Base-by-base conservation (phyloP, 208 protist species). In the Histomonas meleagridis region DNA sequence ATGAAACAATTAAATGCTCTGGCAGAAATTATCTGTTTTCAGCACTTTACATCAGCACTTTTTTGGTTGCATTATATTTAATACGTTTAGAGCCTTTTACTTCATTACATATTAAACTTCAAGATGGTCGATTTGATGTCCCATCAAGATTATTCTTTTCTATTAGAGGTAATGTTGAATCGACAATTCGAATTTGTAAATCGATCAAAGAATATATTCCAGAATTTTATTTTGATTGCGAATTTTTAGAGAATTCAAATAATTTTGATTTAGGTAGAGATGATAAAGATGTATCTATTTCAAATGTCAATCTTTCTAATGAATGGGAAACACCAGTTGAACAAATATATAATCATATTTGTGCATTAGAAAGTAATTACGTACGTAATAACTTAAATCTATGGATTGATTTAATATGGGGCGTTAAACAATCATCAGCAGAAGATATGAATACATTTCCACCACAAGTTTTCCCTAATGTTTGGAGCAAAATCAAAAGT, bases 261-360 rank as follows among this genome's bases (percentile, higher is more conserved):
- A 1, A 23, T 32, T 86, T 95, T 4, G 48, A 93, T n/a, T 90
- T 95, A 38, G 93, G 93, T 48, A 35, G 18, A 32, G 60, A 51
- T 35, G 21, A 35, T 43, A 40, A 23, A 26, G 72, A 79, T 28
- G n/a, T 60, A n/a, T 0, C 10, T 38, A 81, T 94, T 35, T 91
- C 65, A 72, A 76, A 93, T 60, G 94, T 95, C 32, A 14, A 51
- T 62, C 90, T 95, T 40, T 93, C 94, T 40, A 92, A 90, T 49
- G 94, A 92, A 92, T 91, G 92, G 0, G 0, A 4, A 38, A n/a
- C 26, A 16, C 49, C 92, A 23, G 2, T 35, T 32, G 28, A 93
- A 38, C 94, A 95, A 32, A 62, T 93, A 18, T 35, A 51, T 14
- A 51, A 38, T n/a, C 43, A 86, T 16, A 32, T 40, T 38, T 26